Evolutionary conservation across 768 basidiomycete genomes (phyloP).

Genomic region (Leucocoprinus leucothites): DNA sequence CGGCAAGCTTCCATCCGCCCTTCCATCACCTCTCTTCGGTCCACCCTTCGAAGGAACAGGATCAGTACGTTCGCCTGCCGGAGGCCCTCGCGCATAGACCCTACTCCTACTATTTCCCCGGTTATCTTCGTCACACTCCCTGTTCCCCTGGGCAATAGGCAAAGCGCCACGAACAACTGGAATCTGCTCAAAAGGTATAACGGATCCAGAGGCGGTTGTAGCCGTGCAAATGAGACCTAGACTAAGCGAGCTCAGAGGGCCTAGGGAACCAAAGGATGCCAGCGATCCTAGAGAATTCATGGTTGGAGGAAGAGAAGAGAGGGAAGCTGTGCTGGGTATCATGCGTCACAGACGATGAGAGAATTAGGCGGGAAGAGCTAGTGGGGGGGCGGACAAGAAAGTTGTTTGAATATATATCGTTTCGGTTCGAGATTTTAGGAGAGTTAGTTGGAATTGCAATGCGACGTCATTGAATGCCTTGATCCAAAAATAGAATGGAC

Average conservation of each 20-base stretch:
- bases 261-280: constrained; percentile 1
- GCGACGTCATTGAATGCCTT: not conserved
- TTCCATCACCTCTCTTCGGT: not conserved
- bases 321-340: constrained; percentile 1
- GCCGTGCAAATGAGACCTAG: constrained; percentile 2
- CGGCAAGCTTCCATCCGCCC: not conserved
- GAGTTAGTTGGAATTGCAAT: not conserved
- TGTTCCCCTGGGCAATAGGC: not conserved
- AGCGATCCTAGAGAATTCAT: constrained; percentile 3
- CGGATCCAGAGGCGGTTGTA: constrained; percentile 1
- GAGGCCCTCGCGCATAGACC: not conserved
- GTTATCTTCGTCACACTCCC: no score
- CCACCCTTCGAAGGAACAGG: not conserved
- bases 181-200: not conserved
- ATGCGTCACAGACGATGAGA: not conserved
- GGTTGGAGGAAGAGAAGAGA: constrained; percentile 1
- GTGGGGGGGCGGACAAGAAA: no score
- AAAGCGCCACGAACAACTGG: not conserved
- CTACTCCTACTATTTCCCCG: not conserved
- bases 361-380: not conserved
- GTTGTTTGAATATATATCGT: not conserved
- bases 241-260: not conserved
- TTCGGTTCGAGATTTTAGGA: not conserved
- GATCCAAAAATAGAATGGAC: not conserved
- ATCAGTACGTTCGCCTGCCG: not conserved